These are phyloP conservation scores for Oemleria cerasiformis DNA, from an alignment of 306 rosid genomes.

Conservation along the genomic window DNA sequence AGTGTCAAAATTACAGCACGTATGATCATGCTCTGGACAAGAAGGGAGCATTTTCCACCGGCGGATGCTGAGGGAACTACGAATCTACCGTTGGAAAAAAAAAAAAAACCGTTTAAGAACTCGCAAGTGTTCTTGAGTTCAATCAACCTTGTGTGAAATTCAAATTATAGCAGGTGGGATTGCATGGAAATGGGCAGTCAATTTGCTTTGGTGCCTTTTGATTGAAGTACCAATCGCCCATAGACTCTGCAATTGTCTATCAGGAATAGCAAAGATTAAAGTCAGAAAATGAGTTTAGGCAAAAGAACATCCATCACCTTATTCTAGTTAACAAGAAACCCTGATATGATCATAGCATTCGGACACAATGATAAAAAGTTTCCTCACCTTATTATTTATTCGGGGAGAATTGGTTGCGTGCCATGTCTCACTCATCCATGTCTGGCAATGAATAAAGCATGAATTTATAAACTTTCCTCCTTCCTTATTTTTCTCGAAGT, in stretches of 20 bases:
- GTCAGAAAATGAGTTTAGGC: background rate
- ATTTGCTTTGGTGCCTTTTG: constrained; percentile 48
- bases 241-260: constrained; percentile 85
- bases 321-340: background rate
- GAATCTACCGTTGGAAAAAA: background rate
- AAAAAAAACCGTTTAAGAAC: background rate
- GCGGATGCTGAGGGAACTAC: background rate
- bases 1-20: background rate
- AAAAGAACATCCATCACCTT: background rate
- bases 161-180: constrained; percentile 77
- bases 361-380: background rate
- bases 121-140: constrained; percentile 6
- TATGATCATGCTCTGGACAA: background rate
- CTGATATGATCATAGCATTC: background rate
- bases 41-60: background rate
- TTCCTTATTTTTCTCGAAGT: constrained; percentile 52
- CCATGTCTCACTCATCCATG: constrained; percentile 75
- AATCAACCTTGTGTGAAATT: constrained; percentile 40
- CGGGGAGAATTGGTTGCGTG: constrained; percentile 71
- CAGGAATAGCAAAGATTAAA: background rate
- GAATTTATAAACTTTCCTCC: constrained; percentile 79
- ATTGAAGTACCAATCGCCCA: constrained; percentile 81
- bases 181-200: constrained; percentile 87
- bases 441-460: constrained; percentile 89
- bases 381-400: constrained; percentile 56